Evolutionary conservation across 2,329 filamentous ascomycete genomes (phyloP).

Genomic region (Paracorniculantispora psalliotae): DNA sequence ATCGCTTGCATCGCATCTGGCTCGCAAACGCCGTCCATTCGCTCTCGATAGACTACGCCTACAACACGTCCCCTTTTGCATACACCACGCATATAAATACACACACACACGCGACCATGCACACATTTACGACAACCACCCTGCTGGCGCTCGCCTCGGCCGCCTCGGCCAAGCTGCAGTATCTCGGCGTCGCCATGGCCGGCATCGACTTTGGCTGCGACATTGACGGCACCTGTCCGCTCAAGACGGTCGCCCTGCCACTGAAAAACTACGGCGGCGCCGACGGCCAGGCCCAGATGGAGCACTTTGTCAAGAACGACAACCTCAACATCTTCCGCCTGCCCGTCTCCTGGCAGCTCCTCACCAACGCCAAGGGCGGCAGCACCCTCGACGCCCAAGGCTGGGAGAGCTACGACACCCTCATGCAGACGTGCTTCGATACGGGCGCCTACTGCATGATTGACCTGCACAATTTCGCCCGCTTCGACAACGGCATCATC

Average conservation of each 20-base stretch:
- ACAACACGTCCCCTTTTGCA: neutral
- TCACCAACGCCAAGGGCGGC: constrained; percentile 49
- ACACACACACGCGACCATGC: constrained; percentile 10
- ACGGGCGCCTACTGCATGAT: constrained; percentile 56
- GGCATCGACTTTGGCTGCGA: constrained; percentile 46
- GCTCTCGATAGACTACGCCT: too few relatives aligned
- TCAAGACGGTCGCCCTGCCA: constrained; percentile 31
- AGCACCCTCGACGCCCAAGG: constrained; percentile 44
- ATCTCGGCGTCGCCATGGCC: constrained; percentile 37
- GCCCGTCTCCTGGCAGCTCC: constrained; percentile 50
- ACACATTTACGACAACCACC: constrained; percentile 1
- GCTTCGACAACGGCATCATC: constrained; percentile 58
- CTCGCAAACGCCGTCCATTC: neutral
- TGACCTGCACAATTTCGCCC: constrained; percentile 54
- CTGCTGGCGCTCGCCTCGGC: constrained; percentile 13
- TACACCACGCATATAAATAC: neutral
- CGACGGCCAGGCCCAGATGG: constrained; percentile 41
- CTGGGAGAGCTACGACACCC: constrained; percentile 46
- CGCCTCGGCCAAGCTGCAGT: constrained; percentile 13
- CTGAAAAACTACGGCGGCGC: constrained; percentile 27
- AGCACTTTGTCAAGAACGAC: constrained; percentile 48
- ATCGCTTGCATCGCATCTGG: neutral
- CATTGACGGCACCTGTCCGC: constrained; percentile 39
- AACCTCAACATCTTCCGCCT: constrained; percentile 49
- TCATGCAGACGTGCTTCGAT: constrained; percentile 52